These are phyloP conservation scores for Aquilaria agallochum DNA, from an alignment of 441 rosid species.

Conservation along the genomic window DNA sequence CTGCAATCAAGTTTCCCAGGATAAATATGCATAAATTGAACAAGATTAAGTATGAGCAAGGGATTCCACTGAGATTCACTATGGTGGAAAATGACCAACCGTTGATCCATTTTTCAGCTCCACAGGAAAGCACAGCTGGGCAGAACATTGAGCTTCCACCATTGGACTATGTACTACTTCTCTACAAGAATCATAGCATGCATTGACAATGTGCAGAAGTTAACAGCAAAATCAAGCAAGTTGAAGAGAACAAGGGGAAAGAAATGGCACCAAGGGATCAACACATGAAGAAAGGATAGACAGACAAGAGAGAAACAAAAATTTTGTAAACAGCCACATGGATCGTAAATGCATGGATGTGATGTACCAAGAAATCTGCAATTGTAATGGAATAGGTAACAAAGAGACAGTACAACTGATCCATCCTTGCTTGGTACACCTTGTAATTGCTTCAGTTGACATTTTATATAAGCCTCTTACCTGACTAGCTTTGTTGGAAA, in stretches of 20 bases:
- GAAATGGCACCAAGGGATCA: no score
- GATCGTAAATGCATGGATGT: no score
- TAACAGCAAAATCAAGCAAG: constrained; percentile 4
- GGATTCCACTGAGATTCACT: no score
- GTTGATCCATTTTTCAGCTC: constrained; percentile 82
- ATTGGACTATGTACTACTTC: constrained; percentile 85
- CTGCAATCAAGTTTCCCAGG: constrained; percentile 33
- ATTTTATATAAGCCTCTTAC: constrained; percentile 22
- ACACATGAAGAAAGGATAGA: no score
- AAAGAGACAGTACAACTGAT: no score
- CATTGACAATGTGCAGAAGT: not conserved
- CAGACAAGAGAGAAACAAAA: not conserved
- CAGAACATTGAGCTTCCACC: constrained; percentile 96
- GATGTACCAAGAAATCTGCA: no score
- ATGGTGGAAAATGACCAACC: constrained; percentile 37
- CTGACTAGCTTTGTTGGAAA: constrained; percentile 67
- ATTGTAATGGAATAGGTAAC: no score
- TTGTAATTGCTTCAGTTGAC: no score
- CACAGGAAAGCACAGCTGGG: constrained; percentile 93
- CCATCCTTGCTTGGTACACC: no score
- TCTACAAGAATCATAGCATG: constrained; percentile 32
- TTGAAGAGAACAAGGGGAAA: no score
- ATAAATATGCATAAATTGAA: constrained; percentile 7
- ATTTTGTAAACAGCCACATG: no score
- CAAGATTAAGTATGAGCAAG: not conserved